A percentile compares a stretch with the other conserved stretches of the same genome.
These are phyloP conservation scores for Ailanthus altissimus DNA, from an alignment of 345 rosid genomes.

Conservation along the genomic window DNA sequence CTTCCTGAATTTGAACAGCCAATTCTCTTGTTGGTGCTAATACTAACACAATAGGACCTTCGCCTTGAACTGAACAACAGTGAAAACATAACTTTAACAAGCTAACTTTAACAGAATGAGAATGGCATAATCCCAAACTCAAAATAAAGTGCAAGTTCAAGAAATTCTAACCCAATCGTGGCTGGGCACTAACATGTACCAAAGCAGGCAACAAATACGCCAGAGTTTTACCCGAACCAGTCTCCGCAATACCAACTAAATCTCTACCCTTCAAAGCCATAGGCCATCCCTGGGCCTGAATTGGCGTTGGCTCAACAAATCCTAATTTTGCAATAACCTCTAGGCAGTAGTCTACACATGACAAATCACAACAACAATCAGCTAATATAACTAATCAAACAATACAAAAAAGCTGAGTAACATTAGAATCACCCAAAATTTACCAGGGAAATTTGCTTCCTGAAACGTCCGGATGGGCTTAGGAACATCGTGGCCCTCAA, in stretches of 20 bases:
- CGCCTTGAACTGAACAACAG: constrained; percentile 60
- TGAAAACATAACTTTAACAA: background rate
- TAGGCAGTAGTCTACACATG: constrained; percentile 63
- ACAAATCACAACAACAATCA: constrained; percentile 9
- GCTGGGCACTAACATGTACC: constrained; percentile 91
- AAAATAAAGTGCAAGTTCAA: constrained; percentile 1
- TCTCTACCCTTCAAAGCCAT: constrained; percentile 98
- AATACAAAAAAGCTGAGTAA: background rate
- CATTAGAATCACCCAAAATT: background rate
- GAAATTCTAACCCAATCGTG: constrained; percentile 69
- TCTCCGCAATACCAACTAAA: constrained; percentile 92
- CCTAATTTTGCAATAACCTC: constrained; percentile 83
- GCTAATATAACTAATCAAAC: background rate
- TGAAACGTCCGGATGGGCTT: constrained; percentile 70
- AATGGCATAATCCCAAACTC: constrained; percentile 6
- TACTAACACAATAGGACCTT: constrained; percentile 79
- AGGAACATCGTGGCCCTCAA: constrained; percentile 85
- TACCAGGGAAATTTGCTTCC: constrained; percentile 94
- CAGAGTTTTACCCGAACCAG: constrained; percentile 97
- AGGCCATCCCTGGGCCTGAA: constrained; percentile 97
- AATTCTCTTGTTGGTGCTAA: constrained; percentile 96
- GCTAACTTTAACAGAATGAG: background rate
- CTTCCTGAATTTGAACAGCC: constrained; percentile 97
- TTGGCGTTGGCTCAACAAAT: constrained; percentile 90
- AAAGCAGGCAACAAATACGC: constrained; percentile 92